A percentile compares a stretch with the other conserved stretches of the same genome.
These are phyloP conservation scores for Daldinia loculata DNA, from an alignment of 495 filamentous ascomycete genomes.

Conservation along the genomic window DNA sequence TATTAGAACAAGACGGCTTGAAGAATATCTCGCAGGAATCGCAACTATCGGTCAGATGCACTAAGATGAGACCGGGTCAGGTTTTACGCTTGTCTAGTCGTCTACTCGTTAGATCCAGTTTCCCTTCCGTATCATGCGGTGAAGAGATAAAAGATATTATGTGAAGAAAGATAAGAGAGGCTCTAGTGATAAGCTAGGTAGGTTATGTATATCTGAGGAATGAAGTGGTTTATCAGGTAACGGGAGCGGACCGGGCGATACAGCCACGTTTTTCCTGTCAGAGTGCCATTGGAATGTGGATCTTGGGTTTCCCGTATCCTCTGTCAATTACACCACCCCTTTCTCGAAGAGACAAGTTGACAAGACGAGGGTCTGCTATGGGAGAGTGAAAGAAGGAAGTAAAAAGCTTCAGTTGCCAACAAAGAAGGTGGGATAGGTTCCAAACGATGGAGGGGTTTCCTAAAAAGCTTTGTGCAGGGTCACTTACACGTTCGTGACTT, in stretches of 20 bases:
- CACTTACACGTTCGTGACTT: slow-evolving; percentile 37
- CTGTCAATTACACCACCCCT: slow-evolving; percentile 13
- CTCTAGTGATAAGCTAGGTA: slow-evolving; percentile 14
- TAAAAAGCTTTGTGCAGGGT: slow-evolving; percentile 22
- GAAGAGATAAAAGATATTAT: slow-evolving; percentile 44
- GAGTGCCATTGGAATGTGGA: slow-evolving; percentile 34
- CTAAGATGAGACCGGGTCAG: slow-evolving; percentile 24
- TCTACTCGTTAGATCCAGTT: slow-evolving; percentile 33
- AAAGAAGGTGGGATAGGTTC: slow-evolving; percentile 15
- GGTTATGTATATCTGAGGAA: background rate
- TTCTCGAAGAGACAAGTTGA: slow-evolving; percentile 3
- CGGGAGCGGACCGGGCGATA: slow-evolving; percentile 32
- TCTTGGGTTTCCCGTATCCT: slow-evolving; percentile 14
- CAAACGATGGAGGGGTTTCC: slow-evolving; percentile 29
- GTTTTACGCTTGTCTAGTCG: slow-evolving; percentile 39
- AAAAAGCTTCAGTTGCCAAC: slow-evolving; percentile 1
- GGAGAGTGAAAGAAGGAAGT: background rate
- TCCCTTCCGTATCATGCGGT: slow-evolving; percentile 40
- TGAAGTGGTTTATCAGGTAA: slow-evolving; percentile 23
- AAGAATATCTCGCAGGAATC: slow-evolving; percentile 24
- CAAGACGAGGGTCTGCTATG: slow-evolving; percentile 6
- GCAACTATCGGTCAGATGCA: slow-evolving; percentile 39
- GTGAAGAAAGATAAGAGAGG: slow-evolving; percentile 8
- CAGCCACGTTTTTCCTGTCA: slow-evolving; percentile 32
- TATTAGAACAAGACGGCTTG: slow-evolving; percentile 12